Evolutionary conservation across 495 filamentous ascomycete species (phyloP).

Genomic region (Chaetomium tenue): DNA sequence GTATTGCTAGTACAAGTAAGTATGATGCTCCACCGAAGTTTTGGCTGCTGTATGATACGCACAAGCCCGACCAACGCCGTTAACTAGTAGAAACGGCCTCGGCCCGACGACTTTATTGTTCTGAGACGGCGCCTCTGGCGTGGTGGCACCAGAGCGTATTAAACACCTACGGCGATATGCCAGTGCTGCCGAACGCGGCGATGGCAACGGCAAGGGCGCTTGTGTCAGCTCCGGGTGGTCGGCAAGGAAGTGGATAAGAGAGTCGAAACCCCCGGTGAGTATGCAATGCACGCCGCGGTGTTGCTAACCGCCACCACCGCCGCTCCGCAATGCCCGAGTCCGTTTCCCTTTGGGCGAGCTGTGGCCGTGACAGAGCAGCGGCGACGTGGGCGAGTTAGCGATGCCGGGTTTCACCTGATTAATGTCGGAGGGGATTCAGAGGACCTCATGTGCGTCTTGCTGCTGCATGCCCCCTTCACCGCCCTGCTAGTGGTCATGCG

Average conservation of each 20-base stretch:
- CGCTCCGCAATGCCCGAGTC: not conserved
- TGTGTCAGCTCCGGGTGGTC: constrained; percentile 2
- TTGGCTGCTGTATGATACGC: not conserved
- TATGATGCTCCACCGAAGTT: not conserved
- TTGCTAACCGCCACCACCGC: constrained; percentile 2
- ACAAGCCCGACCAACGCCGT: not conserved
- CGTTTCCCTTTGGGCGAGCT: too few relatives aligned
- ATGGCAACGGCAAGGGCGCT: not conserved
- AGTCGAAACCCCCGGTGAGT: too few relatives aligned
- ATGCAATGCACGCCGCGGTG: not conserved
- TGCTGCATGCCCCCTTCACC: not conserved
- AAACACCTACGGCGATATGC: not conserved
- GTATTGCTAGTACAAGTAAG: too few relatives aligned
- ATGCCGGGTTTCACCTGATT: not conserved
- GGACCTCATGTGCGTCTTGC: not conserved
- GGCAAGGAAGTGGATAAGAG: not conserved
- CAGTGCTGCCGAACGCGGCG: not conserved
- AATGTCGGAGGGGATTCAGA: not conserved
- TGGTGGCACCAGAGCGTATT: constrained; percentile 15
- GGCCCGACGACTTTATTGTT: not conserved
- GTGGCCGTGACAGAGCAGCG: not conserved
- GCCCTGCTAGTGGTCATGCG: not conserved
- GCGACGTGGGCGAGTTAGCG: not conserved
- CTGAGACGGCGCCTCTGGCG: constrained; percentile 14
- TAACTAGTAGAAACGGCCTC: not conserved